Evolutionary conservation across 495 filamentous ascomycete genomes (phyloP), one percentile per base, ranked within the genome.

Genomic region (Pseudevernia furfuracea): DNA sequence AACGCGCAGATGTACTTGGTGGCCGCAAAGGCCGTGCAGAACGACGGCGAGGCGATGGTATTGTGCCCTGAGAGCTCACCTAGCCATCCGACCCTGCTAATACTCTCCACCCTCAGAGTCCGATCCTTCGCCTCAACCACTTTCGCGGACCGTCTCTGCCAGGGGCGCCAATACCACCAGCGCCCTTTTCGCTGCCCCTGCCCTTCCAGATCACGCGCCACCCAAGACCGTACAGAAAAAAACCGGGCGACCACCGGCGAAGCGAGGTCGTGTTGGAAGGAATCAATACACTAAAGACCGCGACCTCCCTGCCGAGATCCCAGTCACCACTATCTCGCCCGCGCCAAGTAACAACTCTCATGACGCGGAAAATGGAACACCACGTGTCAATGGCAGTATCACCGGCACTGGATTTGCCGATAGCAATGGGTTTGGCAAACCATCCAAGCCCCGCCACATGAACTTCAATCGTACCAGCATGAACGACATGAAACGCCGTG

Each of bases 401-500:
- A 75, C 76, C 59, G 76, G 74, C 32, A 53, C 0, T 32, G 63
- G 69, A 23, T 74, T 76, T 30, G 64, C 73, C 1, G 80, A 82
- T 59, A 77, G 78, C 53, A 72, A 73, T 21, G 80, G 82, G 25
- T 69, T 75, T 23, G 78, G 77, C 41, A 84, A 81, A 59, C 75
- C 78, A 25, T 87, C 84, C 68, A 90, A 88, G 72, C 77, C 80
- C 17, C 76, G 79, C 30, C 77, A 82, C 46, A 77, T 81, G 69
- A 78, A 84, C 63, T 77, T 80, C 21, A 77, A 81, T 59, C 78
- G 81, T 43, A 85, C 92, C 58, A 93, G 84, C 36, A 89, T 97
- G 85, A 88, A 87, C 64, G 92, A 97, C 67, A 94, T 97, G 89
- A 91, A 90, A 75, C 83, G 89, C 65, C 84, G 89, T 11, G 92